These are phyloP conservation scores for Pythium plurisporium DNA, from an alignment of 352 stramenopile species.

Conservation along the genomic window DNA sequence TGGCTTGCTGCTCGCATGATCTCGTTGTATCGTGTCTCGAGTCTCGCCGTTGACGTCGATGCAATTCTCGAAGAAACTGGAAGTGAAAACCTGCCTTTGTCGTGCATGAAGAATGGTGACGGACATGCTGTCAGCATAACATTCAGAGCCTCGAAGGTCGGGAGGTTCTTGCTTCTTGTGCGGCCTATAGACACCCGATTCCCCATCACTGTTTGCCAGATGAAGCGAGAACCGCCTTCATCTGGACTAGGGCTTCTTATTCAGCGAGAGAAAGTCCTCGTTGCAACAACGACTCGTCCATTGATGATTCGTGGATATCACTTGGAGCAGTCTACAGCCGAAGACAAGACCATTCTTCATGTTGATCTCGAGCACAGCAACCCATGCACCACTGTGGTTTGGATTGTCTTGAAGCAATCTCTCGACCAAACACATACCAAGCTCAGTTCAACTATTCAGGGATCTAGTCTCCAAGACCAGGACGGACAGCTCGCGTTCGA, in stretches of 20 bases:
- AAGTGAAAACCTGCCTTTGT: constrained; percentile 9
- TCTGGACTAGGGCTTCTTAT: not conserved
- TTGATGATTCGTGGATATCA: constrained; percentile 30
- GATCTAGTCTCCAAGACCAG: too few species aligned
- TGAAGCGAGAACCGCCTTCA: not conserved
- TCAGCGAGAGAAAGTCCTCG: constrained; percentile 20
- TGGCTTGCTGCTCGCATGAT: constrained; percentile 29
- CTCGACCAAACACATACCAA: not conserved
- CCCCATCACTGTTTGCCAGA: constrained; percentile 24
- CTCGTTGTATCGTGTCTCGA: constrained; percentile 28
- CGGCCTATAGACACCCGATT: constrained; percentile 33
- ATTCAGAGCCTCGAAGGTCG: not conserved
- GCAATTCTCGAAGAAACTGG: constrained; percentile 24
- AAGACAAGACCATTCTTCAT: not conserved
- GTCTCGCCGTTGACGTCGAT: not conserved
- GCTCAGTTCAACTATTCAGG: constrained; percentile 1
- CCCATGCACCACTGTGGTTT: constrained; percentile 4
- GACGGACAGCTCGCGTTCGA: too few species aligned
- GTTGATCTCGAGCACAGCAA: not conserved
- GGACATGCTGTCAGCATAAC: constrained; percentile 12
- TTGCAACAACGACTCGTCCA: constrained; percentile 7
- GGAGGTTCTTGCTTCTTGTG: constrained; percentile 31
- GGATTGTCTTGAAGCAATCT: constrained; percentile 31
- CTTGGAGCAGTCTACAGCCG: constrained; percentile 7
- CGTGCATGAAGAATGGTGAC: constrained; percentile 19